Base-by-base conservation (phyloP, 805 yeast genomes). In the Suhomyces prunicola region DNA sequence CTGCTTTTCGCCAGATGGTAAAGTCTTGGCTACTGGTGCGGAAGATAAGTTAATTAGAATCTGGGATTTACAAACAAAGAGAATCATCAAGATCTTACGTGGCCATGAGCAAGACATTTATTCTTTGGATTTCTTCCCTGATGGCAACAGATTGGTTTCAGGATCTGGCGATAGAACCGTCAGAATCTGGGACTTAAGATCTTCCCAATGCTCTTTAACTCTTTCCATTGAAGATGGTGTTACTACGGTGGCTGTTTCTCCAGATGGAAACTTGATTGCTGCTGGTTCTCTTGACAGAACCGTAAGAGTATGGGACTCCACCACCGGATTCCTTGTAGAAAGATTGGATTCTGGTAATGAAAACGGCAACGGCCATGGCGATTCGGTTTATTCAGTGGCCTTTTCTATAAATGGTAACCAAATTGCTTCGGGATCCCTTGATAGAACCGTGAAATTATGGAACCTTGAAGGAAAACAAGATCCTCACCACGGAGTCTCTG, bases 81-180 rank as follows among this genome's bases (percentile, higher is more conserved):
- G 92, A 65, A 88, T 92, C 64, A 88, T 91, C 59, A 87, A 88
- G 73, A 87, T 89, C 60, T 79, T 93, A 68, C 81, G 86, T 57
- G 99, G 99, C 50, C 98, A 93, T 69, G 97, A 92, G 71, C 99
- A 94, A 77, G 99, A 93, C 73, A 92, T 93, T 61, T 94, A 93
- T 73, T 92, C 97, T 10, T 79, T 93, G 60, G 97, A 90, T 73
- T 94, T 89, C 71, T 89, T 93, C 82, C 93, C 96, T 47, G 91
- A 90, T 63, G 98, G 99, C 50, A 83, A 91, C 60, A 88, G 91
- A 68, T 81, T 93, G 62, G 97, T 93, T 27, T 87, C 96, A 17
- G 99, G 99, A 39, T 87, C 96, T 13, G 99, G 99, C 53, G 99
- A 93, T 73, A 84, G 96, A 64, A 90, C 97, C 15, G 97, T 93